A percentile compares a stretch with the other conserved stretches of the same genome.
phyloP scores from a whole-genome alignment of 2,329 filamentous ascomycete genomes.

The Calonectria ilicicola region DNA sequence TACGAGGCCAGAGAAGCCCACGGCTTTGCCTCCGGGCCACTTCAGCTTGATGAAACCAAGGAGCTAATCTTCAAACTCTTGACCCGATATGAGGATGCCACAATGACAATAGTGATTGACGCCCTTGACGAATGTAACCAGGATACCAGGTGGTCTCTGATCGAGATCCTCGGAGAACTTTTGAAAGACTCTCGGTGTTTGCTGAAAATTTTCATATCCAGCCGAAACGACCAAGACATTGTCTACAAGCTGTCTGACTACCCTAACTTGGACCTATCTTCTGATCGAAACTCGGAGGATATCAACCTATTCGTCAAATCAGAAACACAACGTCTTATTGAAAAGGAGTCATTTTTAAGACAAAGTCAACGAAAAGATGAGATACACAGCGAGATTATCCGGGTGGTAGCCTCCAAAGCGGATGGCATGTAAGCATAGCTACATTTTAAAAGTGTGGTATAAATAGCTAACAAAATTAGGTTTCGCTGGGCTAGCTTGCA shows the following conservation, averaged over 20 bases:
- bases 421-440: not conserved
- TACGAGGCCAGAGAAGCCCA: too few species aligned
- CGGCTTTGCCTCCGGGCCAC: too few species aligned
- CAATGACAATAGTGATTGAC: conserved; percentile 7
- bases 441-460: too few species aligned
- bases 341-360: not conserved
- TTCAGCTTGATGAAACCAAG: too few species aligned
- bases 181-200: not conserved
- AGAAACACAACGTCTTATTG: not conserved
- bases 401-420: not conserved
- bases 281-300: not conserved
- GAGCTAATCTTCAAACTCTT: too few species aligned
- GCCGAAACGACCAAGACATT: conserved; percentile 5
- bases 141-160: not conserved
- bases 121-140: conserved; percentile 1
- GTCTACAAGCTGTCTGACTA: not conserved
- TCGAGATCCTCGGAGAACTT: not conserved
- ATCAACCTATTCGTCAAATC: not conserved
- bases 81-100: too few species aligned
- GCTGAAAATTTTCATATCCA: conserved; percentile 11
- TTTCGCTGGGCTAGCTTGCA: not conserved
- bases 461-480: not conserved
- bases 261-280: not conserved
- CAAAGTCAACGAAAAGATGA: not conserved
- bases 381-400: too few species aligned